Evolutionary conservation across 1,284 basidiomycete genomes (phyloP).

Genomic region (Rhodotorula sp.): DNA sequence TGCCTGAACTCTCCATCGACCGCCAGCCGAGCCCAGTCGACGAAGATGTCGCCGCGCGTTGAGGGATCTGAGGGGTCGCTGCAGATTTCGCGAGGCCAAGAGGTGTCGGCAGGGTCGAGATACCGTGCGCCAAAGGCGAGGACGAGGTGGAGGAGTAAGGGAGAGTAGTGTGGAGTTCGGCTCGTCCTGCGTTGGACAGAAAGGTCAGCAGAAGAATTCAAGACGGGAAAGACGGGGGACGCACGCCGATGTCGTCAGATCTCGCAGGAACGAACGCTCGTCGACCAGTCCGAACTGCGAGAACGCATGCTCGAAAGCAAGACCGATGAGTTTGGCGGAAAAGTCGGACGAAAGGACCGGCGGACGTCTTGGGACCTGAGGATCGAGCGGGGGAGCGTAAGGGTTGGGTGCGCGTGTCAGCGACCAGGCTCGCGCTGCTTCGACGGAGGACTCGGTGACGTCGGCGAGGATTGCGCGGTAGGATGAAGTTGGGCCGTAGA

Average conservation of each 20-base stretch:
- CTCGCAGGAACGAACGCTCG: conserved; percentile 12
- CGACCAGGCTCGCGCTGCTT: conserved; percentile 15
- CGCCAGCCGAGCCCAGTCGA: not conserved
- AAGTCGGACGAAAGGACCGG: conserved; percentile 9
- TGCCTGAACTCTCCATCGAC: conserved; percentile 13
- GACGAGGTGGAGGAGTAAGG: conserved; percentile 18
- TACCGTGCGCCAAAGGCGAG: conserved; percentile 22
- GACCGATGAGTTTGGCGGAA: conserved; percentile 6
- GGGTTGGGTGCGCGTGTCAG: conserved; percentile 27
- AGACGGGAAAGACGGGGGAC: not conserved
- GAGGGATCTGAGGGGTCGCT: conserved; percentile 1
- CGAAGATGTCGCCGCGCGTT: conserved; percentile 12
- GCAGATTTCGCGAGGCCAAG: conserved; percentile 9
- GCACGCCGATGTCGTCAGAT: conserved; percentile 5
- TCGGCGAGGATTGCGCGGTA: conserved; percentile 19
- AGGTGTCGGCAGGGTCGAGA: conserved; percentile 8
- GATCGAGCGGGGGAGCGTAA: conserved; percentile 12
- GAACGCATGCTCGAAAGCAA: conserved; percentile 27
- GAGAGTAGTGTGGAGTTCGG: conserved; percentile 13
- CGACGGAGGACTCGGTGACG: not conserved
- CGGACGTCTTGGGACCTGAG: conserved; percentile 6
- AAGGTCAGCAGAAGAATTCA: not conserved
- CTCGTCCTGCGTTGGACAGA: not conserved
- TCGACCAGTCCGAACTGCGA: conserved; percentile 15
- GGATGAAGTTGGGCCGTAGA: conserved; percentile 13